A percentile compares a stretch with the other conserved stretches of the same genome.
These are phyloP conservation scores for Fomitiporia mediterranea DNA, from an alignment of 1,284 basidiomycete genomes.

Conservation along the genomic window DNA sequence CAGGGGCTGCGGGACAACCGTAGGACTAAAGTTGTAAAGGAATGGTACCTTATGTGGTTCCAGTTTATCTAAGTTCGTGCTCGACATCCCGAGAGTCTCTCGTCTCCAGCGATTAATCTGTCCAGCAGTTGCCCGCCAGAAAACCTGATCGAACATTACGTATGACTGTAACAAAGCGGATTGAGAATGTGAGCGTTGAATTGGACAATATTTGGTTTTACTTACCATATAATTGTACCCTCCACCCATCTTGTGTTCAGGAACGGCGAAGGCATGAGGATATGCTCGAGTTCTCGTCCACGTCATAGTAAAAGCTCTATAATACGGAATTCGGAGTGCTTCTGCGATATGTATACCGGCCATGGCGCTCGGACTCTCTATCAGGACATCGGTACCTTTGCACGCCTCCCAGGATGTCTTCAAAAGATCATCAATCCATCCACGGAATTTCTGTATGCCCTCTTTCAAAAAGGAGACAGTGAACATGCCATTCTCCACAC, in stretches of 20 bases:
- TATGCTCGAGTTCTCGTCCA: conserved; percentile 87
- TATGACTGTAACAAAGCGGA: conserved; percentile 51
- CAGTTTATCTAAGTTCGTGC: conserved; percentile 89
- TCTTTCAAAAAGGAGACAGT: conserved; percentile 93
- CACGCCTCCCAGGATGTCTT: conserved; percentile 95
- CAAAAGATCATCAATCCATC: conserved; percentile 94
- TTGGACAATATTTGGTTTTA: neutral
- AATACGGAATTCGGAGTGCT: conserved; percentile 89
- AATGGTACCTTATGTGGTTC: conserved; percentile 97
- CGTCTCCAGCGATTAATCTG: conserved; percentile 95
- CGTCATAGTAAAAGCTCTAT: conserved; percentile 86
- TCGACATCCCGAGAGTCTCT: conserved; percentile 68
- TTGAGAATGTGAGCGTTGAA: too few relatives aligned
- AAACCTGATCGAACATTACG: conserved; percentile 95
- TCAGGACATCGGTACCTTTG: conserved; percentile 87
- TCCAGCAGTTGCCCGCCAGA: conserved; percentile 91
- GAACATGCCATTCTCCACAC: conserved; percentile 95
- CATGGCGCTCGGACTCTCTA: conserved; percentile 97
- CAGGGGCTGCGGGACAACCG: conserved; percentile 82
- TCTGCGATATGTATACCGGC: conserved; percentile 99
- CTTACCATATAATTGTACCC: conserved; percentile 95
- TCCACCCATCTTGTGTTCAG: conserved; percentile 88
- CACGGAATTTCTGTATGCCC: conserved; percentile 88
- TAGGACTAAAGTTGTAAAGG: conserved; percentile 94
- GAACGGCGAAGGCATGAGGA: conserved; percentile 97